These are phyloP conservation scores for Suhomyces bokatorum DNA, from an alignment of 1,139 yeast species.

Conservation along the genomic window DNA sequence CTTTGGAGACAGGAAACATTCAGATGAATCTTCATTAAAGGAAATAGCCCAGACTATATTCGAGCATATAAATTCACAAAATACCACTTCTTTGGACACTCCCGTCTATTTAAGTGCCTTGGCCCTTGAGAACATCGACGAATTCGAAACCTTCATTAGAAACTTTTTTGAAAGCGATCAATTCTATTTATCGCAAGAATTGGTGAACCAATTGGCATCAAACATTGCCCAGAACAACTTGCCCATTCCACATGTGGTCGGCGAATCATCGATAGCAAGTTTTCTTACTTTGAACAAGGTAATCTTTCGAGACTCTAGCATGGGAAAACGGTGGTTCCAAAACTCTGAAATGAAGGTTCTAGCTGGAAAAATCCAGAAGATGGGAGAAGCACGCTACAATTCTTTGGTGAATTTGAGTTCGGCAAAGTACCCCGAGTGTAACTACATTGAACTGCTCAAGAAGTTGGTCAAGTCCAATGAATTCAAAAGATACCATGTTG, in stretches of 20 bases:
- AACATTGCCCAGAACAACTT: neutral
- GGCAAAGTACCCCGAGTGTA: slow-evolving; percentile 5
- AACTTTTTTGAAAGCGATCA: slow-evolving; percentile 3
- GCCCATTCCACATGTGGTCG: neutral
- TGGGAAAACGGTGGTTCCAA: slow-evolving; percentile 2
- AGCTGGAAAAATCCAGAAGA: slow-evolving; percentile 5
- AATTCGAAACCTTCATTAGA: slow-evolving; percentile 7
- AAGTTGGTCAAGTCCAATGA: slow-evolving; percentile 15
- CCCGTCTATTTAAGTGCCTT: slow-evolving; percentile 4
- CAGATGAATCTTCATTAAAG: slow-evolving; percentile 1
- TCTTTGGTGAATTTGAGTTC: slow-evolving; percentile 7
- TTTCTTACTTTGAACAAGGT: slow-evolving; percentile 10
- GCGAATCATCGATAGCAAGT: neutral
- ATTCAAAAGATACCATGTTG: slow-evolving; percentile 20
- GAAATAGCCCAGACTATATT: slow-evolving; percentile 6
- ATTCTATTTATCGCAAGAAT: neutral
- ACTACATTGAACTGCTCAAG: slow-evolving; percentile 2
- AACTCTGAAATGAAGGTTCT: slow-evolving; percentile 1
- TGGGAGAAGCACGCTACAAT: slow-evolving; percentile 11
- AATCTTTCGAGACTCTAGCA: slow-evolving; percentile 1
- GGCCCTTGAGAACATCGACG: slow-evolving; percentile 1
- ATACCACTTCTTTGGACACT: neutral
- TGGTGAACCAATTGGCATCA: neutral
- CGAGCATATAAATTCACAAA: slow-evolving; percentile 3
- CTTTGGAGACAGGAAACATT: neutral